A percentile compares a stretch with the other conserved stretches of the same genome.
phyloP scores from a whole-genome alignment of 306 rosid species.

The Cucumis sativus region Cucumber_9930_V3 NC_026658.2:24686501-24687000 shows the following conservation, averaged over 20 bases:
- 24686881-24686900: background rate
- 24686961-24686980: slow-evolving; percentile 78
- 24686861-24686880: background rate
- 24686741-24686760: background rate
- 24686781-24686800: background rate
- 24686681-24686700: slow-evolving; percentile 2
- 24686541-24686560: background rate
- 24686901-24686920: slow-evolving; percentile 6
- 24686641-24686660: background rate
- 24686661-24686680: background rate
- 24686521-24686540: background rate
- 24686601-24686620: too few species aligned
- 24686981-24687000: slow-evolving; percentile 49
- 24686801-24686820: background rate
- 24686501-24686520: slow-evolving; percentile 1
- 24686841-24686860: background rate
- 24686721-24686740: background rate
- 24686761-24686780: background rate
- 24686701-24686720: background rate
- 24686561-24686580: slow-evolving; percentile 10
- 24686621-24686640: background rate
- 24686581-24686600: background rate
- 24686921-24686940: slow-evolving; percentile 34
- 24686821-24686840: background rate
- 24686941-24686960: slow-evolving; percentile 53